Base-by-base conservation (phyloP, 768 basidiomycete genomes). In the Punctularia strigosozonata region DNA sequence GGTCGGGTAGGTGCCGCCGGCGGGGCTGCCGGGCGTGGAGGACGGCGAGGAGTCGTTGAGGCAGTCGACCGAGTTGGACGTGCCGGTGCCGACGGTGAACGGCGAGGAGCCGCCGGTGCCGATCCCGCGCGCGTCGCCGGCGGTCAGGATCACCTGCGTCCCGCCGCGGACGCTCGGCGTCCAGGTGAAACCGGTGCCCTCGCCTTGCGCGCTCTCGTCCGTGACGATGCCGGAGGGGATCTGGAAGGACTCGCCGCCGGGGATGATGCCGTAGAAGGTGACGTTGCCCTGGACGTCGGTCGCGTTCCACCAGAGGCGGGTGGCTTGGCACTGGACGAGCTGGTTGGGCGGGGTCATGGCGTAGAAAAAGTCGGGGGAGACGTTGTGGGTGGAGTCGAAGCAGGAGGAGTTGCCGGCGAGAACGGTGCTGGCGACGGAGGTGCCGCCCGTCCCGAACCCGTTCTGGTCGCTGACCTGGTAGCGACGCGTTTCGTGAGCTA, bases 11-110 rank as follows among this genome's bases (percentile, higher is more conserved):
- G 63, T 63, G 0, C 81, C 83, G 25, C 85, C 85, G 17, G 85
- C 85, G 5, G 85, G 82, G 39, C 61, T 64, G 2, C 81, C 84
- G 7, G 80, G 69, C 2, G 85, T 89, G 4, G 85, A 85, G 37
- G 79, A 83, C 0, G 85, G 85, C 37, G 82, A 85, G 12, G 45
- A 56, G 31, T 57, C 52, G 31, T 63, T 71, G 34, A 87, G 52
- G 50, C 85, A 89, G 2, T 61, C 67, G 32, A 52, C 60, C 43
- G 71, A 61, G 46, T 66, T 69, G 42, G 64, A 53, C 12, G 62
- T 53, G 1, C 77, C 74, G 19, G 64, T 61, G 42, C 65, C 60
- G 25, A 86, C 71, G n/a, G 68, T 71, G 44, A 68, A 71, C 2
- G 65, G 51, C 5, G 58, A 61, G 51, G 81, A 84, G 8, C 86